A percentile compares a stretch with the other conserved stretches of the same genome.
These are phyloP conservation scores for Ogataea henricii DNA, from an alignment of 805 yeast species.

Conservation along the genomic window DNA sequence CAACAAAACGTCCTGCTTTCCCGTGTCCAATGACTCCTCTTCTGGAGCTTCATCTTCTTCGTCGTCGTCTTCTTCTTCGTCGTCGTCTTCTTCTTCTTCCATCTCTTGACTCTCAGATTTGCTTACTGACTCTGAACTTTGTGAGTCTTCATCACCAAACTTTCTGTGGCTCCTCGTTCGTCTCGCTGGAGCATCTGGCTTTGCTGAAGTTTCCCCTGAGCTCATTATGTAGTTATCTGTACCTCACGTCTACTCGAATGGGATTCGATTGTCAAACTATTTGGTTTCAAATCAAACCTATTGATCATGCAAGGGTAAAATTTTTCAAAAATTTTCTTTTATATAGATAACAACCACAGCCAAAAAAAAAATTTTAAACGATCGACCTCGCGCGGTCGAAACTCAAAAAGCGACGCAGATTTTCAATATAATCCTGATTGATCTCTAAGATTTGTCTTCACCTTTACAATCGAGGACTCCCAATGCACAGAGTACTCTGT, in stretches of 20 bases:
- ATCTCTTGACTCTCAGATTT: conserved; percentile 6
- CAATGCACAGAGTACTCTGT: conserved; percentile 20
- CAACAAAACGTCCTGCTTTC: conserved; percentile 12
- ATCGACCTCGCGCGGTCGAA: conserved; percentile 3
- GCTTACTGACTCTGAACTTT: not conserved
- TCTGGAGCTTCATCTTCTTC: conserved; percentile 51
- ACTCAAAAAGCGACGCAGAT: conserved; percentile 2
- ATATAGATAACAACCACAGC: conserved; percentile 1
- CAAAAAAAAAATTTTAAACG: not conserved
- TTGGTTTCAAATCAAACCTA: not conserved
- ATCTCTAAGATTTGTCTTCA: not conserved
- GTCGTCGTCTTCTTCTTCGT: conserved; percentile 19
- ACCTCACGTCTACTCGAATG: not conserved
- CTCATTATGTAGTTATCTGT: not conserved
- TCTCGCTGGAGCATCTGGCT: conserved; percentile 13
- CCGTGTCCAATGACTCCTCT: conserved; percentile 38
- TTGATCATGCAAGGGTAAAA: not conserved
- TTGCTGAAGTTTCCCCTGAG: not conserved
- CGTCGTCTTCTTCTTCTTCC: not conserved
- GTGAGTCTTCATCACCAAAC: conserved; percentile 17
- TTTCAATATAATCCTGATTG: not conserved
- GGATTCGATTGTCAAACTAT: not conserved
- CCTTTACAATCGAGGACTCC: conserved; percentile 19
- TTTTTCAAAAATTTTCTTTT: conserved; percentile 4
- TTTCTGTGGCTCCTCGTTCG: conserved; percentile 23